Conservation (phyloP, 1,139 yeast species). For the Pichia sp. region DNA sequence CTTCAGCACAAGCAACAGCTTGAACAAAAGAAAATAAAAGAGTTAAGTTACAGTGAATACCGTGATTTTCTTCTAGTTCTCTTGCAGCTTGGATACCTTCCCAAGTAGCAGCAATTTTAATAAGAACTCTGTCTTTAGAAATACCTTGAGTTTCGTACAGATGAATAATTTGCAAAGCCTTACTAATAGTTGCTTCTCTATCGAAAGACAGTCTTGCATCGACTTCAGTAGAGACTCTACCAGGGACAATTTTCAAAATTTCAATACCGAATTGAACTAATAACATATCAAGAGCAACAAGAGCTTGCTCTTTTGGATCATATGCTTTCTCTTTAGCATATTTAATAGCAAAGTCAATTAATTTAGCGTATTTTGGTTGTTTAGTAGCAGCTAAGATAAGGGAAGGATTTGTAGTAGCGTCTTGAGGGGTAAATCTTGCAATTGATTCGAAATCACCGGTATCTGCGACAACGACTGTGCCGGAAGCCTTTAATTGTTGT, state of each 20-base stretch:
- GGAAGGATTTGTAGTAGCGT: conserved; percentile 98
- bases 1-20: conserved; percentile 99
- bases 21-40: conserved; percentile 90
- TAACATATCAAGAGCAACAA: conserved; percentile 81
- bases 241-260: conserved; percentile 93
- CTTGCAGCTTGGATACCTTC: conserved; percentile 99
- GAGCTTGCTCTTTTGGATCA: conserved; percentile 56
- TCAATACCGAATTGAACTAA: conserved; percentile 95
- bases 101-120: conserved; percentile 97
- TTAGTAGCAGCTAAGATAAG: conserved; percentile 93
- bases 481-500: conserved; percentile 90
- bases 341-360: conserved; percentile 85
- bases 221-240: conserved; percentile 98
- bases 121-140: conserved; percentile 80
- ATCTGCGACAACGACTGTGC: conserved; percentile 95
- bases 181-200: conserved; percentile 85
- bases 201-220: conserved; percentile 96
- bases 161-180: conserved; percentile 83
- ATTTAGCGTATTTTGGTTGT: conserved; percentile 80
- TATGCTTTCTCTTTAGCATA: conserved; percentile 68
- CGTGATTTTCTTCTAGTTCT: conserved; percentile 86
- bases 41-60: conserved; percentile 92
- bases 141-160: conserved; percentile 83
- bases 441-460: conserved; percentile 98
- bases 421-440: conserved; percentile 97